Evolutionary conservation across 768 basidiomycete species (phyloP), one percentile per base, ranked within the genome.

Genomic region (Suillus americanus): DNA sequence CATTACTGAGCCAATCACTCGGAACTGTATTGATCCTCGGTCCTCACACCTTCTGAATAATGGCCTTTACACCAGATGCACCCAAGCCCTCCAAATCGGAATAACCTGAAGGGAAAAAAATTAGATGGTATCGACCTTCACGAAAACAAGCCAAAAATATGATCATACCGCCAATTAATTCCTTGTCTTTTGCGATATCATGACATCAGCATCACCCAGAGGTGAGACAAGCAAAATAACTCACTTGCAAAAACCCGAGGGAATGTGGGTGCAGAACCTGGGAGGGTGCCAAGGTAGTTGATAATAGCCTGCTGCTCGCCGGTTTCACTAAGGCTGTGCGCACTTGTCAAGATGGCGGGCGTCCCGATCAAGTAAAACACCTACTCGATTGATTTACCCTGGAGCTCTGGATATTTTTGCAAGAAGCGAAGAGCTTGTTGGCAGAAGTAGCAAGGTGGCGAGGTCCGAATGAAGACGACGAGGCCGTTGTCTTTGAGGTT

Each of bases 221-320:
- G 23, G 37, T 23, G 7, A 56, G 25, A 13, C 25, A 41, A 35
- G 25, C 18, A 5, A 41, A 18, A 56, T 18, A 38, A 59, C 57
- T 59, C 40, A 59, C 57, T 41, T 7, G 10, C 40, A 20, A 59
- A 59, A 59, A 59, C 57, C 57, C 57, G 57, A 59, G 57, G 57
- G 12, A 41, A 59, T 16, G 57, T 59, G 41, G 57, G 5, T 3
- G 57, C 25, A 41, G 57, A 59, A 59, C 40, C 40, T 1, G 57
- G 57, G 18, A 59, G 57, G 25, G 12, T 30, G 25, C 57, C 57
- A 59, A 59, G 38, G 25, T 59, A 59, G 18, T 12, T 59, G 40
- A 59, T 59, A 14, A 59, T 59, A 18, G 57, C 57, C 18, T 41
- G 38, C 40, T 59, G 57, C 28, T 40, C 40, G 16, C 57, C 57